These are phyloP conservation scores for Coniferiporia sulphurascens DNA, from an alignment of 1,284 basidiomycete species.

Conservation along the genomic window DNA sequence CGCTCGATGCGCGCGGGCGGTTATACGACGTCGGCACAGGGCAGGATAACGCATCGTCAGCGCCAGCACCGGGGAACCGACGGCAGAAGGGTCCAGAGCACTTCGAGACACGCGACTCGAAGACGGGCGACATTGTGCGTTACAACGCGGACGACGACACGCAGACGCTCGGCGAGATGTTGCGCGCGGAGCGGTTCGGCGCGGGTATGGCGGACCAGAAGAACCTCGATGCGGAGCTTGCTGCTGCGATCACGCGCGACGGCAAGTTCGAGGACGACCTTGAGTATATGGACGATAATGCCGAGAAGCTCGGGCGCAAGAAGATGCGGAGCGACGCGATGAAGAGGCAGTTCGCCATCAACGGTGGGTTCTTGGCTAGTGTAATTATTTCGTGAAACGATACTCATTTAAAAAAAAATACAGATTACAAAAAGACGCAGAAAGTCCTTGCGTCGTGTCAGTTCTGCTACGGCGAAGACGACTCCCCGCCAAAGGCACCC, in stretches of 20 bases:
- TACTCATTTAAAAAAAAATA: not conserved
- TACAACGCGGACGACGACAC: slow-evolving; percentile 90
- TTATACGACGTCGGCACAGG: slow-evolving; percentile 89
- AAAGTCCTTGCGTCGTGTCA: slow-evolving; percentile 83
- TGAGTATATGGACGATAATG: slow-evolving; percentile 97
- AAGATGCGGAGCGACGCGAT: slow-evolving; percentile 95
- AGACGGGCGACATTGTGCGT: slow-evolving; percentile 81
- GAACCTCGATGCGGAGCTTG: slow-evolving; percentile 87
- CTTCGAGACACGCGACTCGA: slow-evolving; percentile 86
- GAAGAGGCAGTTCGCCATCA: slow-evolving; percentile 95
- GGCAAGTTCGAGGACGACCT: slow-evolving; percentile 82
- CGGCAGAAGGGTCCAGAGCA: slow-evolving; percentile 50
- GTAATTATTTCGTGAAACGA: not conserved
- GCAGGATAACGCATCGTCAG: slow-evolving; percentile 41
- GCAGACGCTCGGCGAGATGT: slow-evolving; percentile 83
- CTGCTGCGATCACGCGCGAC: slow-evolving; percentile 82
- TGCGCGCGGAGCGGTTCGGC: slow-evolving; percentile 88
- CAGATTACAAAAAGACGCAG: slow-evolving; percentile 94
- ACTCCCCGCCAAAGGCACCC: slow-evolving; percentile 77
- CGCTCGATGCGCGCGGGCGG: slow-evolving; percentile 80
- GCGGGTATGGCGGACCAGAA: slow-evolving; percentile 90
- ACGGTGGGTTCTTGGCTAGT: slow-evolving; percentile 50
- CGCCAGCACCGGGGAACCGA: slow-evolving; percentile 57
- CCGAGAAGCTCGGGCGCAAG: slow-evolving; percentile 84
- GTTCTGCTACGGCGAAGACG: slow-evolving; percentile 87